A percentile compares a stretch with the other conserved stretches of the same genome.
These are phyloP conservation scores for Barnettozyma hawaiiensis DNA, from an alignment of 1,139 yeast genomes.

Conservation along the genomic window DNA sequence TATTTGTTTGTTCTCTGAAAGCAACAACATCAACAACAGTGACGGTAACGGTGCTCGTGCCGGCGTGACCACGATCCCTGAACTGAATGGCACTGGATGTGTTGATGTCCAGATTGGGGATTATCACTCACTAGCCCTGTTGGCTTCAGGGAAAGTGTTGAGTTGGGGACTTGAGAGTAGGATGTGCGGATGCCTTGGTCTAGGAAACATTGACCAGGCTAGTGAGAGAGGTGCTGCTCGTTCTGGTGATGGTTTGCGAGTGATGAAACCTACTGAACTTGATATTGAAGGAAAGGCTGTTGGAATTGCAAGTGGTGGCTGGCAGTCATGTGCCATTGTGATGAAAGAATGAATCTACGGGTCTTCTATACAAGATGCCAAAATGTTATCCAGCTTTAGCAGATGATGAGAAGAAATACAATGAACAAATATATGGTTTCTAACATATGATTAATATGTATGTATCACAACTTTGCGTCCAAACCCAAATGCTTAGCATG, in stretches of 20 bases:
- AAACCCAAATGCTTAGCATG: constrained; percentile 78
- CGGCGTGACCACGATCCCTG: constrained; percentile 16
- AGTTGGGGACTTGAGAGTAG: constrained; percentile 69
- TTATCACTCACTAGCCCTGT: constrained; percentile 62
- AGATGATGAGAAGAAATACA: too few species aligned
- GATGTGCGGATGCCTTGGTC: constrained; percentile 65
- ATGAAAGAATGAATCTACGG: constrained; percentile 2
- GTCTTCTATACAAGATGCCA: too few species aligned
- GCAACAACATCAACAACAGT: too few species aligned
- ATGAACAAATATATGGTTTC: too few species aligned
- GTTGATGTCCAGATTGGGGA: constrained; percentile 66
- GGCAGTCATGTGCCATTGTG: constrained; percentile 68
- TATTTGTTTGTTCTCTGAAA: constrained; percentile 41
- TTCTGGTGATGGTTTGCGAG: constrained; percentile 25
- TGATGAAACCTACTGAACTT: constrained; percentile 42
- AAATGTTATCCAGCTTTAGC: too few species aligned
- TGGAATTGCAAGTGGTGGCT: constrained; percentile 67
- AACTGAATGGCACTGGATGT: constrained; percentile 47
- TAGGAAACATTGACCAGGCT: constrained; percentile 40
- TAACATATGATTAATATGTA: too few species aligned
- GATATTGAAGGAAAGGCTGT: constrained; percentile 32
- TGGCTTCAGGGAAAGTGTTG: constrained; percentile 51
- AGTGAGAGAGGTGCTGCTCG: constrained; percentile 26
- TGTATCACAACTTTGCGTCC: constrained; percentile 13
- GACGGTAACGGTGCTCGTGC: too few species aligned